These are phyloP conservation scores for Artemisia argyi DNA, from an alignment of 129 eudicot genomes.

Conservation along the genomic window DNA sequence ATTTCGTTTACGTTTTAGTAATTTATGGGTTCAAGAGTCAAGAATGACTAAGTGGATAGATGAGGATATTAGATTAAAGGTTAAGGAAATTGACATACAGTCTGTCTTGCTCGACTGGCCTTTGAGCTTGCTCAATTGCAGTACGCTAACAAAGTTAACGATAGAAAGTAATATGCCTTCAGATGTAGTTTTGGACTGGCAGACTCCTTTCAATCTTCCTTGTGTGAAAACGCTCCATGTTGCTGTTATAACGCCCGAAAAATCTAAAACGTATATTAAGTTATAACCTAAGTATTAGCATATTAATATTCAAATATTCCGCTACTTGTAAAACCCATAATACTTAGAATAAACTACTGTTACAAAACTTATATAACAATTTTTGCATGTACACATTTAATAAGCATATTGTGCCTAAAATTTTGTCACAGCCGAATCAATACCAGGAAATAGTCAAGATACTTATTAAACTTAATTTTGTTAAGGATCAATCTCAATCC, in stretches of 20 bases:
- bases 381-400: too few relatives aligned
- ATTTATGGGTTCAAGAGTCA: background rate
- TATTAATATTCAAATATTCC: too few relatives aligned
- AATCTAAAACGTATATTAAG: too few relatives aligned
- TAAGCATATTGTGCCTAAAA: too few relatives aligned
- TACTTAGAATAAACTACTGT: too few relatives aligned
- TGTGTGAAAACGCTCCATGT: background rate
- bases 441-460: too few relatives aligned
- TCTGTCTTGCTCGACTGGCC: background rate
- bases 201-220: background rate
- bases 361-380: too few relatives aligned
- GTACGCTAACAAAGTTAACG: background rate
- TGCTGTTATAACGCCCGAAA: background rate
- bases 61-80: background rate
- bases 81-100: background rate
- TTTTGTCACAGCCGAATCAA: too few relatives aligned
- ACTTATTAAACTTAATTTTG: too few relatives aligned
- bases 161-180: fast-evolving
- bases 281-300: too few relatives aligned
- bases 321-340: too few relatives aligned
- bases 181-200: background rate
- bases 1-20: background rate
- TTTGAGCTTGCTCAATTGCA: background rate
- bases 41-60: background rate
- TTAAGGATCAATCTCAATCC: too few relatives aligned